These are phyloP conservation scores for Shiraia bambusicola DNA, from an alignment of 2,329 filamentous ascomycete genomes.

Conservation along the genomic window DNA sequence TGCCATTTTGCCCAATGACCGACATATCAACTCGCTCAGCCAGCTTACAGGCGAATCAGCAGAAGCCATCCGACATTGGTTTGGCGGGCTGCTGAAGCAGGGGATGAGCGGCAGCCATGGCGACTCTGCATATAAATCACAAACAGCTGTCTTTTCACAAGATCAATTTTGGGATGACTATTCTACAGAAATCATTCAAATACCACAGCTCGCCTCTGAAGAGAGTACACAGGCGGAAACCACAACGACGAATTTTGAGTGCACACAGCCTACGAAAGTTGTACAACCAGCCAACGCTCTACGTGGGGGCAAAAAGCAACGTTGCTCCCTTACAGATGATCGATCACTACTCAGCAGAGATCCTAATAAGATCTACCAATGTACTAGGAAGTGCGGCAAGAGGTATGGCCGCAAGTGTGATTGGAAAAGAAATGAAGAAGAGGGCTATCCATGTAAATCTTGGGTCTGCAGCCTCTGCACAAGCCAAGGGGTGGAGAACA, in stretches of 20 bases:
- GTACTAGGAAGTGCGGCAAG: slow-evolving; percentile 42
- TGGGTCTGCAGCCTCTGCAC: slow-evolving; percentile 40
- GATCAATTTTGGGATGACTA: slow-evolving; percentile 25
- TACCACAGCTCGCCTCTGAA: slow-evolving; percentile 9
- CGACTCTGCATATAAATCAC: slow-evolving; percentile 44
- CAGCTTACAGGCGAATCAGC: slow-evolving; percentile 40
- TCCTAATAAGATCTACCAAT: slow-evolving; percentile 42
- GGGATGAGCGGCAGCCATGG: slow-evolving; percentile 34
- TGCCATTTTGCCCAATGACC: slow-evolving; percentile 39
- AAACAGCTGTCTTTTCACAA: slow-evolving; percentile 32
- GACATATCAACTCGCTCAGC: slow-evolving; percentile 39
- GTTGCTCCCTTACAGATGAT: slow-evolving; percentile 38
- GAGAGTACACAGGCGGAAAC: slow-evolving; percentile 12
- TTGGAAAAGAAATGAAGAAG: slow-evolving; percentile 44
- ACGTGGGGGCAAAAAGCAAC: slow-evolving; percentile 35
- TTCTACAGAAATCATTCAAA: slow-evolving; percentile 15
- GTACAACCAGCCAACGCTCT: slow-evolving; percentile 16
- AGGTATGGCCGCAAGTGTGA: slow-evolving; percentile 43
- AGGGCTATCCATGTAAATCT: slow-evolving; percentile 40
- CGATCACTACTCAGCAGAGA: slow-evolving; percentile 32
- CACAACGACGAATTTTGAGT: slow-evolving; percentile 15
- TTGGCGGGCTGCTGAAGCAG: slow-evolving; percentile 40
- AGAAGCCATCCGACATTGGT: slow-evolving; percentile 39
- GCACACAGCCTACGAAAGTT: slow-evolving; percentile 20
- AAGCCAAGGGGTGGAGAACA: slow-evolving; percentile 34